These are phyloP conservation scores for Alloteropsis semialata DNA, from an alignment of 176 grass and related monocot genomes.

Conservation along the genomic window DNA sequence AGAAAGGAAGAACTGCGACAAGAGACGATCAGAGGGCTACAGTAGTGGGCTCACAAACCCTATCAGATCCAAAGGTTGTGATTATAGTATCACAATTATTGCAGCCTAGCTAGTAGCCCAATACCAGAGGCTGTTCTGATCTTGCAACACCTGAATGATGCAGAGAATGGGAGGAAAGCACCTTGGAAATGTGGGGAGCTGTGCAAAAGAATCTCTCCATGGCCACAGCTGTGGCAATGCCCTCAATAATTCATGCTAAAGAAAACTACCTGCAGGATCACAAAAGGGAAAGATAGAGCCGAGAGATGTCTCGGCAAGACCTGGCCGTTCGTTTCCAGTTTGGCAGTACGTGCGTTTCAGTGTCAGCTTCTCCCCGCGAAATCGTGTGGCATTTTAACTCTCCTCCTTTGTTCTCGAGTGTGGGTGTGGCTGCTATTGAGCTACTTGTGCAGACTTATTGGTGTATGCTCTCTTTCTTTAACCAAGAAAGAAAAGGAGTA, in stretches of 20 bases:
- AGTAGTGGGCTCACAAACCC: not conserved
- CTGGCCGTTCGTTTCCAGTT: not conserved
- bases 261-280: not conserved
- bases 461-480: not conserved
- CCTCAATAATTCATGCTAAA: constrained; percentile 42
- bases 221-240: not conserved
- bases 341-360: constrained; percentile 27
- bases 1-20: not conserved
- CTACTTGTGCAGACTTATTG: not conserved
- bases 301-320: not conserved
- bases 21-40: not conserved
- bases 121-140: not conserved
- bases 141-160: constrained; percentile 28
- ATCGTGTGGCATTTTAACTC: constrained; percentile 14
- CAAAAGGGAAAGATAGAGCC: constrained; percentile 3
- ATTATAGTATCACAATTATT: constrained; percentile 33
- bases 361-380: constrained; percentile 9
- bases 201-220: constrained; percentile 17
- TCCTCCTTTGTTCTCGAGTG: not conserved
- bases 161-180: not conserved
- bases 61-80: constrained; percentile 16
- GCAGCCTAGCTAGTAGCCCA: not conserved
- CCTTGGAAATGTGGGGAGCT: not conserved
- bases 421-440: not conserved
- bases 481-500: not conserved